Evolutionary conservation across 768 basidiomycete genomes (phyloP).

Genomic region (Panus rudis): DNA sequence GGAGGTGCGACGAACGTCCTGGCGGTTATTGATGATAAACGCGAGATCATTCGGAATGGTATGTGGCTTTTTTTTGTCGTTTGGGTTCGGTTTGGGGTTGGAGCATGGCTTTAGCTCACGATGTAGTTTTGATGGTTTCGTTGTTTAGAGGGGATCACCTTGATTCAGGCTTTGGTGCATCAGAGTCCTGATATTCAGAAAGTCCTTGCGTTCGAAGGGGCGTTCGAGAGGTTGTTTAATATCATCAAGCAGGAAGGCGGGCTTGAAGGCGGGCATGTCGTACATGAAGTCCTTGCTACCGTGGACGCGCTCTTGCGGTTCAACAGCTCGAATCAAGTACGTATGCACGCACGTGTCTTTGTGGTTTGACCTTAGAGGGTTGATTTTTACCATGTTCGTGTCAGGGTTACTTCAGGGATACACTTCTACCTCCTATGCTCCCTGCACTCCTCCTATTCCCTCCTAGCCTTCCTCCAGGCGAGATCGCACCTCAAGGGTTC

Average conservation of each 20-base stretch:
- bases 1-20: constrained; percentile 71
- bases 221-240: constrained; percentile 91
- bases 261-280: constrained; percentile 81
- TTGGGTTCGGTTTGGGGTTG: not conserved
- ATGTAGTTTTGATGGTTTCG: constrained; percentile 2
- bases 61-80: constrained; percentile 17
- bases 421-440: constrained; percentile 60
- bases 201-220: constrained; percentile 92
- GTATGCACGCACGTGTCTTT: constrained; percentile 10
- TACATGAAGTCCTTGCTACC: constrained; percentile 79
- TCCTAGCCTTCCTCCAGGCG: constrained; percentile 47
- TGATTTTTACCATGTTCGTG: constrained; percentile 12
- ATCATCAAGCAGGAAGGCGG: constrained; percentile 86
- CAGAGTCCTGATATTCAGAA: constrained; percentile 95
- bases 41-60: constrained; percentile 90
- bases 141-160: constrained; percentile 67
- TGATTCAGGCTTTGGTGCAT: constrained; percentile 73
- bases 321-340: constrained; percentile 91
- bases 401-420: constrained; percentile 95
- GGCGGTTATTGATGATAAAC: constrained; percentile 71
- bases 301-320: constrained; percentile 84
- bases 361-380: not conserved
- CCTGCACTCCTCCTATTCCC: constrained; percentile 69
- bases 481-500: constrained; percentile 77
- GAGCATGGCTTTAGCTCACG: constrained; percentile 4